Base-by-base conservation (phyloP, 305 asterid genomes). In the Fraxinus velutina region DNA sequence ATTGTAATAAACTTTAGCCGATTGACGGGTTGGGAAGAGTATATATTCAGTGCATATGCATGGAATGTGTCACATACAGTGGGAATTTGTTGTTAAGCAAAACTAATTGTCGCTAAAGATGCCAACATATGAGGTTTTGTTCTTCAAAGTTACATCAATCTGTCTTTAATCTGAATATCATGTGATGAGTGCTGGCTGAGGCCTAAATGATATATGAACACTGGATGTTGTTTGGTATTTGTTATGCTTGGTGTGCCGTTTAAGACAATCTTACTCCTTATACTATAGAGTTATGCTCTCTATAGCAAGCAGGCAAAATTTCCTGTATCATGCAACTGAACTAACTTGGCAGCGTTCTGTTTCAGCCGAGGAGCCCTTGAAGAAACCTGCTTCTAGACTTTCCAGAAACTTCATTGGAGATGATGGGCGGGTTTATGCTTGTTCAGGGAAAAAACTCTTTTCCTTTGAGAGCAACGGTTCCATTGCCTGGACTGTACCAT, bases 381-480 rank as follows among this genome's bases (percentile, higher is more conserved):
- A 80, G 86, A 82, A 81, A 77, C 42, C 80, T 21, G 77, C 83
- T 21, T 42, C 73, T 21, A 86, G 84, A 84, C 91, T 94, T 79
- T 81, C 78, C 79, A 90, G 89, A 84, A 94, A 88, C 71, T 84
- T 94, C 77, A 82, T 96, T 19, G 97, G 97, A 78, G 98, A 94
- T 72, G 93, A 94, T 7, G 93, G 94, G 1, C 79, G 90, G 80
- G 84, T 94, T 74, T 93, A 90, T n/a, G 86, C 86, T 27, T 96
- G 98, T 76, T 89, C 97, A 1, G 90, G 82, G 62, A 89, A 84
- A 32, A 82, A 86, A 79, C 88, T 92, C 13, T 91, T 87, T 75
- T 87, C 97, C 79, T 93, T 96, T 27, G 93, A 94, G 70, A 90
- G 77, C 62, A 96, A 96, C 66, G 99, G 98, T 21, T 85, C 97